Base-by-base conservation (phyloP, 257 asterid genomes). In the Oldenlandia corymbosa region DNA sequence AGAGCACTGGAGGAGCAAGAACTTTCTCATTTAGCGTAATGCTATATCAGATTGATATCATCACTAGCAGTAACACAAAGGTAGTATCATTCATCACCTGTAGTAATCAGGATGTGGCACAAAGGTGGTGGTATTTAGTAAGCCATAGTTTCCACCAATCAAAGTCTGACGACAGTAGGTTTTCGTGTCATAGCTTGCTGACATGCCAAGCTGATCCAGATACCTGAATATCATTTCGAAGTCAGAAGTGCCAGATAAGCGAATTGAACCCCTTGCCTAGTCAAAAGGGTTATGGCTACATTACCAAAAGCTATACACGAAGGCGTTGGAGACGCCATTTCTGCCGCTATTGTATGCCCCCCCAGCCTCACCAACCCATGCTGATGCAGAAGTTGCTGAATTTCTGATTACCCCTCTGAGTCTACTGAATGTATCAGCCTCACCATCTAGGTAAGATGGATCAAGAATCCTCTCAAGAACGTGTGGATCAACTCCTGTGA, bases 291-390 rank as follows among this genome's bases (percentile, higher is more conserved):
- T 20, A 10, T 4, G 30, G 58, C 11, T 54, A n/a, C 58, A 43
- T 78, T 83, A 88, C 95, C 97, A 89, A 78, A 86, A 89, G 62
- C 95, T 79, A 64, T 77, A 82, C 20, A 82, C 89, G 30, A 86
- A 89, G 6, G 94, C 83, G 30, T 89, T 86, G 56, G 97, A 74
- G 47, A 89, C 94, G 31, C 72, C 70, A 48, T 84, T 55, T n/a
- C 84, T 88, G 18, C 96, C 96, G 3, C 96, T 89, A 69, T 76
- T 83, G 64, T 76, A 86, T 10, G 88, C 90, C 13, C 96, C 95
- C 66, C 96, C 96, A 2, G 93, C 70, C 73, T 88, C 96, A 45
- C 95, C 86, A 75, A 88, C 95, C 95, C 96, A 88, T 10, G 89
- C 83, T 17, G 68, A 56, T 7, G 83, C 94, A 1, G 76, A 47